These are phyloP conservation scores for Aphanomyces cochlioides DNA, from an alignment of 352 stramenopile species.

Conservation along the genomic window DNA sequence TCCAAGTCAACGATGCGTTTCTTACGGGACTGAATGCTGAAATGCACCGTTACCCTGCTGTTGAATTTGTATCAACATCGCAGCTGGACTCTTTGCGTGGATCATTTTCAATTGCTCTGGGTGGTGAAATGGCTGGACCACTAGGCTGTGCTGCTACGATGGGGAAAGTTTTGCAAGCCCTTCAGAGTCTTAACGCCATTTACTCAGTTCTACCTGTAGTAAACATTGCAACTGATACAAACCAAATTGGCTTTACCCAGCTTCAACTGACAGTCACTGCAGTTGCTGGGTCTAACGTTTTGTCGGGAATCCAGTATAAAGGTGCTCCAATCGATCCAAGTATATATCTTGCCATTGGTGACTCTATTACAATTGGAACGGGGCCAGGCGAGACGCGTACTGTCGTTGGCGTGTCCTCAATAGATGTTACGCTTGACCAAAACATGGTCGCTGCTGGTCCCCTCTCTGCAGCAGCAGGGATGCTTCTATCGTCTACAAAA, in stretches of 20 bases:
- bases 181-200: constrained; percentile 57
- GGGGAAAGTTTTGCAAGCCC: constrained; percentile 61
- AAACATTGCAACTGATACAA: constrained; percentile 35
- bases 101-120: constrained; percentile 56
- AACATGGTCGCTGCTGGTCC: neutral
- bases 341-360: constrained; percentile 55
- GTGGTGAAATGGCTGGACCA: constrained; percentile 46
- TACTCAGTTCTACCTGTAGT: constrained; percentile 63
- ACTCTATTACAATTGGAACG: constrained; percentile 43
- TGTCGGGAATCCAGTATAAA: constrained; percentile 48
- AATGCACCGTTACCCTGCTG: constrained; percentile 64
- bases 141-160: constrained; percentile 64
- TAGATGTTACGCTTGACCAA: constrained; percentile 13
- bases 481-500: constrained; percentile 17
- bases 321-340: constrained; percentile 52
- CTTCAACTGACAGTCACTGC: constrained; percentile 50
- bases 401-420: constrained; percentile 32
- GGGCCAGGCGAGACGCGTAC: constrained; percentile 31
- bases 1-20: constrained; percentile 73
- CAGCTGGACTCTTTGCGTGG: constrained; percentile 55
- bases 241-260: constrained; percentile 52
- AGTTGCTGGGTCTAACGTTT: constrained; percentile 32
- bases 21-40: constrained; percentile 65
- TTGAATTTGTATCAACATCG: constrained; percentile 60
- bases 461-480: constrained; percentile 2